These are phyloP conservation scores for Russula earlei DNA, from an alignment of 768 basidiomycete genomes.

Conservation along the genomic window DNA sequence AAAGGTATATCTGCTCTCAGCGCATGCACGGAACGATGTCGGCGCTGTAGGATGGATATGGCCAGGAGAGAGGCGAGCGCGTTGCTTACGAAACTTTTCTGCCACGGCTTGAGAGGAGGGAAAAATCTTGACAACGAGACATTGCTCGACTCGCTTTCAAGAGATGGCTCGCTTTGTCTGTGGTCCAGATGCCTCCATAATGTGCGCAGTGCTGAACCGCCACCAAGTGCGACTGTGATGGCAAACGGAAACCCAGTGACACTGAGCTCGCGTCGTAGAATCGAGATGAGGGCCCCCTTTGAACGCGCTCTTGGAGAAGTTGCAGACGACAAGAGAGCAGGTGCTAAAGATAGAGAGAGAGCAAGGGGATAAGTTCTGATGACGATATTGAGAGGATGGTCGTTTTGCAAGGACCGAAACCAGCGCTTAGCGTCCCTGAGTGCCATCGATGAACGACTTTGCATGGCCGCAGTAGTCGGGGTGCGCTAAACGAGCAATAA, in stretches of 20 bases:
- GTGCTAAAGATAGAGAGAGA: slow-evolving; percentile 57
- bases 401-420: slow-evolving; percentile 17
- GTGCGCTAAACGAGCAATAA: too few relatives aligned
- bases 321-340: slow-evolving; percentile 48
- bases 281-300: slow-evolving; percentile 25
- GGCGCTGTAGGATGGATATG: slow-evolving; percentile 47
- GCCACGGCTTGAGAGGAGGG: slow-evolving; percentile 26
- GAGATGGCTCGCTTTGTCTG: background rate
- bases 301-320: slow-evolving; percentile 25
- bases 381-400: slow-evolving; percentile 49
- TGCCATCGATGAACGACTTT: too few relatives aligned
- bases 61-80: slow-evolving; percentile 47
- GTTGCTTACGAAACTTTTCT: slow-evolving; percentile 53
- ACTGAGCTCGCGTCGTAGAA: slow-evolving; percentile 49
- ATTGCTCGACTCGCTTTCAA: background rate
- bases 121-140: background rate
- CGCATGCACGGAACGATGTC: slow-evolving; percentile 28
- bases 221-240: slow-evolving; percentile 53
- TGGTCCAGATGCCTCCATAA: slow-evolving; percentile 32
- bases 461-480: too few relatives aligned
- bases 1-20: slow-evolving; percentile 24
- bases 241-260: slow-evolving; percentile 61
- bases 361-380: slow-evolving; percentile 60
- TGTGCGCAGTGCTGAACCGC: slow-evolving; percentile 46
- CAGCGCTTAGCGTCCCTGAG: background rate